phyloP scores from a whole-genome alignment of 495 filamentous ascomycete species.

The Aspergillus sclerotiicarbonarius region DNA sequence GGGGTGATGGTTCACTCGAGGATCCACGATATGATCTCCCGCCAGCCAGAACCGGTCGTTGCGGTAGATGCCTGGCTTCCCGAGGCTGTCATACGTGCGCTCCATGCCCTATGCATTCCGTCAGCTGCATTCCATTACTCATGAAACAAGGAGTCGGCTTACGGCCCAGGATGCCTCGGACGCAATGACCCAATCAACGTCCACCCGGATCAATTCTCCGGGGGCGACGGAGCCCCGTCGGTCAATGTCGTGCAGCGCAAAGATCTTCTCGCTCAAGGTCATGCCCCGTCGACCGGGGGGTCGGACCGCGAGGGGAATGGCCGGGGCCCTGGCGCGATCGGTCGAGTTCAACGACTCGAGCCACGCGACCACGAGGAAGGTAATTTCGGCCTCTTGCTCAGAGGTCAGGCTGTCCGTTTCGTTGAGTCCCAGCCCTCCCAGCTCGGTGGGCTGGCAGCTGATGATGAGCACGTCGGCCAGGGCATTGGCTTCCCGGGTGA shows the following conservation, averaged over 20 bases:
- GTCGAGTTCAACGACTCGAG: too few species aligned
- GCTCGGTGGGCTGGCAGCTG: too few species aligned
- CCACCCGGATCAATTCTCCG: conserved; percentile 38
- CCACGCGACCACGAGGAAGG: too few species aligned
- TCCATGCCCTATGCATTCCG: conserved; percentile 35
- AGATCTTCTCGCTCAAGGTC: neutral
- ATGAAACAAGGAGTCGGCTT: conserved; percentile 1
- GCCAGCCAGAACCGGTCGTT: conserved; percentile 52
- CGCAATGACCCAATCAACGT: conserved; percentile 44
- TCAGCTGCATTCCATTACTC: neutral
- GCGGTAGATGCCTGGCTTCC: conserved; percentile 38
- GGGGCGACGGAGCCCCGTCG: conserved; percentile 7
- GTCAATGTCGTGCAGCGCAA: neutral
- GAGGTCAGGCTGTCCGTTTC: too few species aligned
- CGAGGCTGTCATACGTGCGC: conserved; percentile 31
- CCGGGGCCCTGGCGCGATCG: too few species aligned
- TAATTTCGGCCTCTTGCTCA: too few species aligned
- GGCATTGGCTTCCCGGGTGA: too few species aligned
- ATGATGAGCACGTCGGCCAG: too few species aligned
- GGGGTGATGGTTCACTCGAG: conserved; percentile 32
- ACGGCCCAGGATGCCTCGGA: conserved; percentile 41
- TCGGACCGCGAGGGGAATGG: too few species aligned
- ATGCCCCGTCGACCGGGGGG: neutral
- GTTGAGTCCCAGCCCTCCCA: too few species aligned
- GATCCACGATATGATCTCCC: conserved; percentile 47